Evolutionary conservation across 805 yeast species (phyloP).

Genomic region (Schizosaccharomyces lindneri): DNA sequence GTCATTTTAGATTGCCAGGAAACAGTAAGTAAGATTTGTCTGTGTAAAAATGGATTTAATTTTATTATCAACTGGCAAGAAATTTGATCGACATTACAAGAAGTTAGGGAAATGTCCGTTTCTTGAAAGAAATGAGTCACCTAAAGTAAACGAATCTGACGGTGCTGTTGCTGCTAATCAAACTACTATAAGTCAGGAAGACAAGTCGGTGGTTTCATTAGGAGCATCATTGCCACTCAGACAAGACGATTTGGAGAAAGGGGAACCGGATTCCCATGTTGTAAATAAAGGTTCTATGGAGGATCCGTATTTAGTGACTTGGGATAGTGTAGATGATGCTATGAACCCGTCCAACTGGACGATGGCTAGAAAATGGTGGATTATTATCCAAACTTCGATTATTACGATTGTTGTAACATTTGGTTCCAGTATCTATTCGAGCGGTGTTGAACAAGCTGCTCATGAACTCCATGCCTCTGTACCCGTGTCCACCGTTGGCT

Average conservation of each 20-base stretch:
- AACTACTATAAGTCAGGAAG: not conserved
- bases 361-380: slow-evolving; percentile 17
- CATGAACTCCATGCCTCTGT: slow-evolving; percentile 26
- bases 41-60: not conserved
- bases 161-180: not conserved
- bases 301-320: slow-evolving; percentile 6
- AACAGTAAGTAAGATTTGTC: too few relatives aligned
- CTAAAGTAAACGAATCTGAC: not conserved
- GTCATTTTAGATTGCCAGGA: too few relatives aligned
- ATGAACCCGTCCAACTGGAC: slow-evolving; percentile 18
- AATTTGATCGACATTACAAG: not conserved
- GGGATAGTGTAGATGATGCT: slow-evolving; percentile 14
- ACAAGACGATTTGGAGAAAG: not conserved
- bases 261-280: not conserved
- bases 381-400: slow-evolving; percentile 11
- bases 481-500: slow-evolving; percentile 38
- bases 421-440: not conserved
- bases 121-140: not conserved
- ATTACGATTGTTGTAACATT: slow-evolving; percentile 4
- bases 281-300: not conserved
- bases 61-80: not conserved
- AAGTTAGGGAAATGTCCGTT: not conserved
- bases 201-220: not conserved
- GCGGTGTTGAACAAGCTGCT: not conserved
- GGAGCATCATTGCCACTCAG: not conserved